Conservation (phyloP, 1,284 basidiomycete genomes). For the Apiotrichum brassicae region DNA sequence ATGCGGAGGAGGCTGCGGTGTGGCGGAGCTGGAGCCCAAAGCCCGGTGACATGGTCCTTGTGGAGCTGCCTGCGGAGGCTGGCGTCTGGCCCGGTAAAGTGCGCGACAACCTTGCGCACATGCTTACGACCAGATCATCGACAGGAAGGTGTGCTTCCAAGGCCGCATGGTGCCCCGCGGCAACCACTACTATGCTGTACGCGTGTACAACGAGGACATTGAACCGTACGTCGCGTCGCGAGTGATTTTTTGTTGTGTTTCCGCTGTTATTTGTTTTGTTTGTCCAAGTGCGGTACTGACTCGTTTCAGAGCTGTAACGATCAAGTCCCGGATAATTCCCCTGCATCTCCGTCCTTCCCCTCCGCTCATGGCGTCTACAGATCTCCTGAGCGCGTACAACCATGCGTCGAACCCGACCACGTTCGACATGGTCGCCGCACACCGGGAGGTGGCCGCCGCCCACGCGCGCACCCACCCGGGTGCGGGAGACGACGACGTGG, state of each 20-base stretch:
- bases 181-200: conserved; percentile 39
- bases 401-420: conserved; percentile 31
- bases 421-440: conserved; percentile 32
- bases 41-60: conserved; percentile 32
- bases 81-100: conserved; percentile 40
- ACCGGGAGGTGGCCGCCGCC: conserved; percentile 31
- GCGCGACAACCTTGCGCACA: background rate
- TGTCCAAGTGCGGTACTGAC: too few species aligned
- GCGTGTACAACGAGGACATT: conserved; percentile 34
- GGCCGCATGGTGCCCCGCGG: conserved; percentile 38
- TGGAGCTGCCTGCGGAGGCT: conserved; percentile 25
- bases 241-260: too few species aligned
- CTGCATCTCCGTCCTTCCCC: conserved; percentile 30
- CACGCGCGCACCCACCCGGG: conserved; percentile 36
- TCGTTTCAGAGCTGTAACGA: conserved; percentile 26
- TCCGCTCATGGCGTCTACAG: conserved; percentile 31
- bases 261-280: too few species aligned
- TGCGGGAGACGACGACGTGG: conserved; percentile 15
- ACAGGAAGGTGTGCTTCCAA: conserved; percentile 38
- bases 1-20: conserved; percentile 28
- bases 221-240: conserved; percentile 30
- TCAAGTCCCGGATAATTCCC: conserved; percentile 40
- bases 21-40: conserved; percentile 39
- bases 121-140: conserved; percentile 31
- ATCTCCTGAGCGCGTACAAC: conserved; percentile 35